These are phyloP conservation scores for Ustilago lituana DNA, from an alignment of 1,284 basidiomycete genomes.

Conservation along the genomic window DNA sequence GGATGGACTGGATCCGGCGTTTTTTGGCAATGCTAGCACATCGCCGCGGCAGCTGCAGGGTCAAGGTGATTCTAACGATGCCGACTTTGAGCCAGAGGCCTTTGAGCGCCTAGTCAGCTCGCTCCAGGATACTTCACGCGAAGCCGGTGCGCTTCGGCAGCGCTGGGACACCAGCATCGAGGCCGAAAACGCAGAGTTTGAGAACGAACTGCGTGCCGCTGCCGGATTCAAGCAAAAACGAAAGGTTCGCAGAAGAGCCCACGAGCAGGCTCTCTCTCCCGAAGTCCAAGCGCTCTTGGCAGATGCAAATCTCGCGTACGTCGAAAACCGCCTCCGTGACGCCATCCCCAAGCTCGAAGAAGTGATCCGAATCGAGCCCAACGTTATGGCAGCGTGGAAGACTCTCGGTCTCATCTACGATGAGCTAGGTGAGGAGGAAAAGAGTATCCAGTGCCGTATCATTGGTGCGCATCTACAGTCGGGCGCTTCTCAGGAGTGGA, in stretches of 20 bases:
- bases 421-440: conserved; percentile 76
- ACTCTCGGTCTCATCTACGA: conserved; percentile 83
- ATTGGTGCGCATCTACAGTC: conserved; percentile 88
- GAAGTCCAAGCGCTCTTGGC: conserved; percentile 84
- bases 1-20: conserved; percentile 18
- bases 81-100: conserved; percentile 47
- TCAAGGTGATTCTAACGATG: conserved; percentile 11
- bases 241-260: conserved; percentile 19
- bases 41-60: background rate
- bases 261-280: conserved; percentile 73
- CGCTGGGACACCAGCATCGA: conserved; percentile 59
- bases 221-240: conserved; percentile 52
- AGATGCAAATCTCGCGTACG: conserved; percentile 86
- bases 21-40: background rate
- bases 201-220: conserved; percentile 57
- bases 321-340: conserved; percentile 76
- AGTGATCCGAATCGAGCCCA: conserved; percentile 91
- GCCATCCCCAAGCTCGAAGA: conserved; percentile 86
- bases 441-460: conserved; percentile 83
- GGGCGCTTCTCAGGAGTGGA: conserved; percentile 84
- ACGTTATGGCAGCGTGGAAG: conserved; percentile 83
- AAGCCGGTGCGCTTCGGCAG: conserved; percentile 33
- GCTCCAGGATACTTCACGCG: conserved; percentile 47
- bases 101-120: conserved; percentile 51
- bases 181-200: conserved; percentile 58